phyloP scores from a whole-genome alignment of 2,329 filamentous ascomycete species.

The Epichloe scottii region DNA sequence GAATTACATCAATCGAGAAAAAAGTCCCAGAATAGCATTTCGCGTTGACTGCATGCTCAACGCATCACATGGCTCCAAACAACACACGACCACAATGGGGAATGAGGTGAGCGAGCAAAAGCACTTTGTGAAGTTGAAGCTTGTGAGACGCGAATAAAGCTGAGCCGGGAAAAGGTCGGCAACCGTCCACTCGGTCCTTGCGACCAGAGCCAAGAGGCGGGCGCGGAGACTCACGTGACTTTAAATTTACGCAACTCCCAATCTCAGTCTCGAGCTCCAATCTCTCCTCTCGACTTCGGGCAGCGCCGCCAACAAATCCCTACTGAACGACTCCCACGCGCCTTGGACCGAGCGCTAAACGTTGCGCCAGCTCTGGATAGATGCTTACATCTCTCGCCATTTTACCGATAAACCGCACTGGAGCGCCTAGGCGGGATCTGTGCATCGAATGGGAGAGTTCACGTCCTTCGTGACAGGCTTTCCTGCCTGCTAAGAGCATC shows the following conservation, averaged over 20 bases:
- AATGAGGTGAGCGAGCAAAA: background rate
- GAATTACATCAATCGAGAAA: background rate
- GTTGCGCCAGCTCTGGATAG: slow-evolving; percentile 3
- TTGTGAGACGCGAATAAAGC: background rate
- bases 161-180: slow-evolving; percentile 1
- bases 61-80: background rate
- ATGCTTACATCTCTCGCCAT: background rate
- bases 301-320: slow-evolving; percentile 14
- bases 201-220: background rate
- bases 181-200: too few relatives aligned
- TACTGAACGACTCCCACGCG: slow-evolving; percentile 8
- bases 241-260: slow-evolving; percentile 27
- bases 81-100: background rate
- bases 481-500: slow-evolving; percentile 31
- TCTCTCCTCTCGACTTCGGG: slow-evolving; percentile 16
- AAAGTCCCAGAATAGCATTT: background rate
- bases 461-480: slow-evolving; percentile 35
- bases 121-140: background rate
- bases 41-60: background rate
- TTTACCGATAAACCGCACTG: background rate
- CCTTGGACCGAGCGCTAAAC: slow-evolving; percentile 12
- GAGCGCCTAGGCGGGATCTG: slow-evolving; percentile 6
- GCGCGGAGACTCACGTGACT: slow-evolving; percentile 26
- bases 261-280: slow-evolving; percentile 19
- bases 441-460: slow-evolving; percentile 35